Conservation (phyloP, 1,139 yeast species). For the Hansenula sp. region DNA sequence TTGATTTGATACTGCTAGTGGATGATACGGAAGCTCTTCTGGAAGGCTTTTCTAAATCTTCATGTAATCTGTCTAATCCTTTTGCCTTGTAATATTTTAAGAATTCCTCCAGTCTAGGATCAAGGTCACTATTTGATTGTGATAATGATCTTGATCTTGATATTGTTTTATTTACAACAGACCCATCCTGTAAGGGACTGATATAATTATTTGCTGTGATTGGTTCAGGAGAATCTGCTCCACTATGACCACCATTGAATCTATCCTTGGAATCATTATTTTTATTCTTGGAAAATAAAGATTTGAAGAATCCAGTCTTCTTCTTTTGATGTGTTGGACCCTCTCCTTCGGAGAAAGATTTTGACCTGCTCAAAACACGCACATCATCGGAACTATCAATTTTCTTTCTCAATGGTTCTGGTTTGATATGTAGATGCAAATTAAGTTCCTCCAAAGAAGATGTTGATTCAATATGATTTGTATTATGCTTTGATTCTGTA, state of each 20-base stretch:
- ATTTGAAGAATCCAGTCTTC: slow-evolving; percentile 29
- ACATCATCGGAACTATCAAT: not conserved
- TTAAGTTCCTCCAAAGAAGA: not conserved
- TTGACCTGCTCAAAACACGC: slow-evolving; percentile 21
- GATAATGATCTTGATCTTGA: slow-evolving; percentile 15
- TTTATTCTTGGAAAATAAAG: slow-evolving; percentile 27
- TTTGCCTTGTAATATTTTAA: slow-evolving; percentile 43
- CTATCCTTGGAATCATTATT: not conserved
- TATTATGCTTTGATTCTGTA: slow-evolving; percentile 1
- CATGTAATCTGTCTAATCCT: slow-evolving; percentile 27
- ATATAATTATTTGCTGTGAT: slow-evolving; percentile 1
- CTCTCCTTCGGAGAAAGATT: slow-evolving; percentile 24
- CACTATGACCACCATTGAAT: slow-evolving; percentile 2
- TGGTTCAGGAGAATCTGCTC: slow-evolving; percentile 4
- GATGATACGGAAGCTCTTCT: slow-evolving; percentile 9
- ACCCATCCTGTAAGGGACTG: not conserved
- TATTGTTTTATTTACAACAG: slow-evolving; percentile 8
- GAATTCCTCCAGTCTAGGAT: slow-evolving; percentile 57
- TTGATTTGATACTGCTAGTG: slow-evolving; percentile 3
- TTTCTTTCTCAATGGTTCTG: slow-evolving; percentile 2
- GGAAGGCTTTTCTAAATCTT: slow-evolving; percentile 10
- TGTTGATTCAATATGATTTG: not conserved
- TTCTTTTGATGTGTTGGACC: slow-evolving; percentile 16
- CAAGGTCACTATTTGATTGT: slow-evolving; percentile 25
- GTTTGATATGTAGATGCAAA: not conserved